Conservation (phyloP, 164 flowering plant species). For the Euptelea pleiosperma region DNA sequence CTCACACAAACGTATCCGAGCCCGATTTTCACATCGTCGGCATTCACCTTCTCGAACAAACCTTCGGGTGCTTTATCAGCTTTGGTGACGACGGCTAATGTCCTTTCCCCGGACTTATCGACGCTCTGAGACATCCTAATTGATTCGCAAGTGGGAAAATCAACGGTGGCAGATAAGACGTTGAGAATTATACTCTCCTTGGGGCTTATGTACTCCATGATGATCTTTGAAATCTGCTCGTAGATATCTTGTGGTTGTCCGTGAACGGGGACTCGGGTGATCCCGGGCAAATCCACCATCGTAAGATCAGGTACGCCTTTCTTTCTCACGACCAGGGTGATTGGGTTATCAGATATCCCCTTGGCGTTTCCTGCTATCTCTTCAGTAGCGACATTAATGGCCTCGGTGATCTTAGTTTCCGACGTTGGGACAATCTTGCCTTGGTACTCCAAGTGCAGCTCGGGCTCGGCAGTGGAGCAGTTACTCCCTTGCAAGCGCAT, state of each 20-base stretch:
- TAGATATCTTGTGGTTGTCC: constrained; percentile 13
- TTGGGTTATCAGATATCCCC: constrained; percentile 2
- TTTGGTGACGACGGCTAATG: constrained; percentile 10
- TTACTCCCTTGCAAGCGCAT: constrained; percentile 11
- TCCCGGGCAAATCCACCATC: constrained; percentile 15
- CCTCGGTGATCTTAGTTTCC: constrained; percentile 1
- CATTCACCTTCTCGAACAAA: constrained; percentile 5
- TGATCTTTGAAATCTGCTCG: constrained; percentile 7
- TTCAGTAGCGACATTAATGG: constrained; percentile 6
- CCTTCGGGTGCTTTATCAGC: constrained; percentile 15
- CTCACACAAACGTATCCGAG: constrained; percentile 11
- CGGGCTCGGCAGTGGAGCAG: background rate
- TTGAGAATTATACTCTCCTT: constrained; percentile 10
- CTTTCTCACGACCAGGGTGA: constrained; percentile 11
- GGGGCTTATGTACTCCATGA: constrained; percentile 8
- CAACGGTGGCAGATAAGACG: constrained; percentile 11
- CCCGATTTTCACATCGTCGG: constrained; percentile 10
- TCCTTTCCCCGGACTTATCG: constrained; percentile 5
- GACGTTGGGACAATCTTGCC: background rate
- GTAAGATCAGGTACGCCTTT: constrained; percentile 12
- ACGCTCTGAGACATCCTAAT: constrained; percentile 10
- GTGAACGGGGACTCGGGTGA: constrained; percentile 13
- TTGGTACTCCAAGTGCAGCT: constrained; percentile 1
- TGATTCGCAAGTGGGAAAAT: constrained; percentile 10
- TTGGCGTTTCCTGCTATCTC: constrained; percentile 9